Percentiles rank a stretch among this genome's conserved stretches.
These are phyloP conservation scores for Paradendryphiella salina DNA, from an alignment of 2,329 filamentous ascomycete species.

Conservation along the genomic window DNA sequence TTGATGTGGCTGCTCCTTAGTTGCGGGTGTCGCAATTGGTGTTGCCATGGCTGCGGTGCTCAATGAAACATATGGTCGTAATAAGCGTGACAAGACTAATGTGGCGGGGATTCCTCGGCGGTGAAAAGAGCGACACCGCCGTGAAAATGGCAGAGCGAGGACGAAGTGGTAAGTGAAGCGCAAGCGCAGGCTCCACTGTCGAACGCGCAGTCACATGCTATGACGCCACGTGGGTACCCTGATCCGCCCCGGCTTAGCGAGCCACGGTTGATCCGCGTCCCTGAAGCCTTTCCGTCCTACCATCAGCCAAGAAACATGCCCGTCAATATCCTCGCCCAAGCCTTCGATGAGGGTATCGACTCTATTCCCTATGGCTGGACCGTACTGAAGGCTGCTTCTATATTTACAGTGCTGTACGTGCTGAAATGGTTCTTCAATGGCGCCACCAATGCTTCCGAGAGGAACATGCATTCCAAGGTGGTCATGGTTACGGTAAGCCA, in stretches of 20 bases:
- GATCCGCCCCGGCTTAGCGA: slow-evolving; percentile 22
- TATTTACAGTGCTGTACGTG: slow-evolving; percentile 56
- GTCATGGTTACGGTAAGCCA: slow-evolving; percentile 78
- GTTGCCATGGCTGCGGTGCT: slow-evolving; percentile 11
- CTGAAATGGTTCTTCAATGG: slow-evolving; percentile 80
- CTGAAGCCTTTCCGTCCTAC: slow-evolving; percentile 27
- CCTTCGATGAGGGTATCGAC: slow-evolving; percentile 57
- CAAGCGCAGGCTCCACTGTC: slow-evolving; percentile 13
- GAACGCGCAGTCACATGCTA: slow-evolving; percentile 35
- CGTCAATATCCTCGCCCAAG: slow-evolving; percentile 61
- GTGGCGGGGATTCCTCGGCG: slow-evolving; percentile 2
- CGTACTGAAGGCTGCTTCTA: slow-evolving; percentile 57
- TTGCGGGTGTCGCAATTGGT: slow-evolving; percentile 3
- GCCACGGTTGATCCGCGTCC: slow-evolving; percentile 30
- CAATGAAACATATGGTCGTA: background rate
- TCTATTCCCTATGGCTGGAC: slow-evolving; percentile 59
- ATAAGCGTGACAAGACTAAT: background rate
- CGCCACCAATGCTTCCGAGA: slow-evolving; percentile 71
- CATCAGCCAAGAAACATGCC: slow-evolving; percentile 56
- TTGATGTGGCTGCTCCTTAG: slow-evolving; percentile 14
- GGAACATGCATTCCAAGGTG: slow-evolving; percentile 90
- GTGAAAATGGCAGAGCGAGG: background rate
- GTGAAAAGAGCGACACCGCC: slow-evolving; percentile 16
- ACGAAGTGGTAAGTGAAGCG: slow-evolving; percentile 10
- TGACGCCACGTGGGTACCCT: slow-evolving; percentile 33